These are phyloP conservation scores for Malbranchea cinnamomea DNA, from an alignment of 2,329 filamentous ascomycete species.

Conservation along the genomic window DNA sequence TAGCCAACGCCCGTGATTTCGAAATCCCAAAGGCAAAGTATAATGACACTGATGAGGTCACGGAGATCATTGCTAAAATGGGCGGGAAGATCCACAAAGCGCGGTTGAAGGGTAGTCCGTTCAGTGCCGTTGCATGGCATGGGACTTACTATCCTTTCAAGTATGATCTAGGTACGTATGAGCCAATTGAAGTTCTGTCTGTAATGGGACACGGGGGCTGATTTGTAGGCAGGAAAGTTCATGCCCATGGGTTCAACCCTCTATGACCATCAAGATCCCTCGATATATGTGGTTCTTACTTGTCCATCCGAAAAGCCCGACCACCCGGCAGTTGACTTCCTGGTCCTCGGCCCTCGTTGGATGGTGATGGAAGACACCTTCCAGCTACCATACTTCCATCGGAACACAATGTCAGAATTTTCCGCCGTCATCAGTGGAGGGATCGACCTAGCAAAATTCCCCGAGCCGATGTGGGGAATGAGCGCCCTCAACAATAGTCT, in stretches of 20 bases:
- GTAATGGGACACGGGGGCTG: background rate
- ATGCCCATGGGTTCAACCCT: slow-evolving; percentile 58
- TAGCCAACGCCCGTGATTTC: slow-evolving; percentile 62
- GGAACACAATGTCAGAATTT: slow-evolving; percentile 50
- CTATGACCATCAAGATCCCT: slow-evolving; percentile 61
- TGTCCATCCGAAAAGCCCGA: slow-evolving; percentile 41
- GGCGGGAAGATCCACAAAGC: slow-evolving; percentile 39
- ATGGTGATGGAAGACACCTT: slow-evolving; percentile 45
- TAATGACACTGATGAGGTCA: slow-evolving; percentile 39
- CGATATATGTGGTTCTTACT: slow-evolving; percentile 55
- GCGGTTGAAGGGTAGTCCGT: slow-evolving; percentile 49
- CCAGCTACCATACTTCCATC: slow-evolving; percentile 47
- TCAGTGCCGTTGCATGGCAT: slow-evolving; percentile 67
- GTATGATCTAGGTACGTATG: slow-evolving; percentile 51
- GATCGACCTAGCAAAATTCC: background rate
- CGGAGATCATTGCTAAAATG: slow-evolving; percentile 40
- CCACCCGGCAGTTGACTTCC: slow-evolving; percentile 49
- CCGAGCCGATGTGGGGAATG: background rate
- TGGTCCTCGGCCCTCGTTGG: slow-evolving; percentile 50
- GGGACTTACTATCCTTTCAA: slow-evolving; percentile 68
- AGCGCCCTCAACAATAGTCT: background rate
- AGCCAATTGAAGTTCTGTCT: background rate
- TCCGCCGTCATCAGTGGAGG: background rate
- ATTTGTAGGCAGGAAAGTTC: slow-evolving; percentile 35
- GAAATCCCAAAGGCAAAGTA: slow-evolving; percentile 55